Evolutionary conservation across 352 stramenopile genomes (phyloP).

Genomic region (Elongisporangium anandrum): DNA sequence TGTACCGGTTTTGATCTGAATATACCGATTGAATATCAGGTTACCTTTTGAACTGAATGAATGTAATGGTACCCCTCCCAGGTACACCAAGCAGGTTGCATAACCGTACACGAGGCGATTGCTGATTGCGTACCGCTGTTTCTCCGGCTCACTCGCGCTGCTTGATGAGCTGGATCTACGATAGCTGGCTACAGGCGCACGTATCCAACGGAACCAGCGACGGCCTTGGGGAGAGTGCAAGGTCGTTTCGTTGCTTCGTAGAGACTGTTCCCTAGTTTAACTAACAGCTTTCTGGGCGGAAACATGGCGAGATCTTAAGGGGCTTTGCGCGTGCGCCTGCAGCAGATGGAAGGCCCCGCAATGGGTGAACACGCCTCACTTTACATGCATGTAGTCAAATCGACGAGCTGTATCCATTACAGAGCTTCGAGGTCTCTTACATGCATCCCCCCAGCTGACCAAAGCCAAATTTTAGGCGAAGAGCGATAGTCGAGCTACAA

Average conservation of each 20-base stretch:
- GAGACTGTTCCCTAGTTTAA: background rate
- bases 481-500: background rate
- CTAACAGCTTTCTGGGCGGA: background rate
- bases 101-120: background rate
- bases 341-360: background rate
- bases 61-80: too few species aligned
- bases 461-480: background rate
- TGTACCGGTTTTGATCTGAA: background rate
- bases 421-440: background rate
- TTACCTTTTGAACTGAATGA: too few species aligned
- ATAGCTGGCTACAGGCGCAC: background rate
- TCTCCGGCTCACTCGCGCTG: background rate
- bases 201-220: background rate
- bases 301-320: background rate
- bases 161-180: background rate
- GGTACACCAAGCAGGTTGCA: background rate
- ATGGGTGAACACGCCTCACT: background rate
- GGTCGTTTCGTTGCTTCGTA: background rate
- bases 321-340: background rate
- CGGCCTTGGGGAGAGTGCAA: background rate
- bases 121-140: background rate
- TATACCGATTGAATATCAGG: background rate
- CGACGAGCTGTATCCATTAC: background rate
- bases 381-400: background rate
- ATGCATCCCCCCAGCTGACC: background rate